A percentile compares a stretch with the other conserved stretches of the same genome.
phyloP scores from a whole-genome alignment of 352 stramenopile genomes.

The Poterioochromonas sp. region DNA sequence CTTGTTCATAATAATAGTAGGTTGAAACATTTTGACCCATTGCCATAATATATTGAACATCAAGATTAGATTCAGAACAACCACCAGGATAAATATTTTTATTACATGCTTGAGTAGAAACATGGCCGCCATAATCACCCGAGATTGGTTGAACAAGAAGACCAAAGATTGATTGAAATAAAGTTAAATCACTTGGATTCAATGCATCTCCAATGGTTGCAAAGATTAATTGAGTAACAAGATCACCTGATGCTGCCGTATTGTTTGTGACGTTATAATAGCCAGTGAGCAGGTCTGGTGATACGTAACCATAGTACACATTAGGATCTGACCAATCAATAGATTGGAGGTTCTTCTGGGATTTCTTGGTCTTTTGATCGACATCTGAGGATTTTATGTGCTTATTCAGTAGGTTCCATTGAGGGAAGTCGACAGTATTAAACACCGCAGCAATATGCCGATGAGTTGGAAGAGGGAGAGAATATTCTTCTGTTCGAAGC shows the following conservation, averaged over 20 bases:
- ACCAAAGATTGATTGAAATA: constrained; percentile 19
- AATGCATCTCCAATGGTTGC: not conserved
- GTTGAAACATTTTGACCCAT: constrained; percentile 65
- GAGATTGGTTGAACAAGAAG: not conserved
- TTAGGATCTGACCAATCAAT: not conserved
- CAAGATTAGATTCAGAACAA: constrained; percentile 61
- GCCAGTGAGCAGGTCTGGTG: not conserved
- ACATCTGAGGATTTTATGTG: not conserved
- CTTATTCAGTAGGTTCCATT: not conserved
- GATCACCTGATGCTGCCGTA: not conserved
- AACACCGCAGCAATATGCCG: not conserved
- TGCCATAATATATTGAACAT: constrained; percentile 77
- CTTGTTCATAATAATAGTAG: constrained; percentile 56
- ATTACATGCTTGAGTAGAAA: not conserved
- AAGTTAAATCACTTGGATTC: not conserved
- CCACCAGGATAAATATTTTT: not conserved
- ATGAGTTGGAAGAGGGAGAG: not conserved
- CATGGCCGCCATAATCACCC: no score
- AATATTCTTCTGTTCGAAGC: not conserved
- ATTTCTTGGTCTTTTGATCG: not conserved
- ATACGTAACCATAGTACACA: not conserved
- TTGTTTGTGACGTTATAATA: constrained; percentile 4
- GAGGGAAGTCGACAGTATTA: not conserved
- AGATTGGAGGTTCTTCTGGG: not conserved
- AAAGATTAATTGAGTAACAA: not conserved